Evolutionary conservation across 1,284 basidiomycete species (phyloP), one percentile per base, ranked within the genome.

Genomic region (Fomitopsis schrenkii): DNA sequence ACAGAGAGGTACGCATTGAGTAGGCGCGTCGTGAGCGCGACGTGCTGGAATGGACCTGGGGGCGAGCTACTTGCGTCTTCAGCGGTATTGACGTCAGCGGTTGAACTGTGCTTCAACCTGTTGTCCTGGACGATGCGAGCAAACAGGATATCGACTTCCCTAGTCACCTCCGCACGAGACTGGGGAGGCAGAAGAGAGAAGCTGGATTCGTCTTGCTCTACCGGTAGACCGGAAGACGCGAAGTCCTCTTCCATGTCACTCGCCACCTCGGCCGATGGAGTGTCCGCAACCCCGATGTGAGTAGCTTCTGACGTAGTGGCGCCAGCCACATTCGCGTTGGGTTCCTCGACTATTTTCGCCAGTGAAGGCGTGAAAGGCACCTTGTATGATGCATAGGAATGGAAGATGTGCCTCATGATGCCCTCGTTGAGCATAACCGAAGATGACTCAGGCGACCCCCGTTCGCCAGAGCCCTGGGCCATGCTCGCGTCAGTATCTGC

Each of bases 1-100:
- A 95, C 88, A 2, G 91, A 85, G 42, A 98, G 76, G 71, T 94
- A 98, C 1, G 94, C 85, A 69, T 94, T 94, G 65, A 96, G 70
- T 8, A 98, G 80, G 1, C 83, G 79, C 0, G 90, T 67, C 0
- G 86, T 85, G 35, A 90, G 70, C 2, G 72, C 61, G 35, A 97
- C 92, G 50, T 79, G 70, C 2, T 74, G 72, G 72, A 98, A 93
- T 62, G 62, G 66, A 59, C 44, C 33, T 1, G 72, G 67, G 62
- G 74, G 59, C 12, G 63, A 55, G 14, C 62, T 60, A 15, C 70
- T 67, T 0, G 41, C 40, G 17, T 35, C 45, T 3, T 44, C 56
- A 1, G 62, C 5, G 36, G 48, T 33, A 10, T 26, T 53, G 15
- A 60, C 53, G 19, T 58, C 41, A 12, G 52, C 28, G 54, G 30